Evolutionary conservation across 306 rosid species (phyloP).

Genomic region (Hippophae gyantsensis): DNA sequence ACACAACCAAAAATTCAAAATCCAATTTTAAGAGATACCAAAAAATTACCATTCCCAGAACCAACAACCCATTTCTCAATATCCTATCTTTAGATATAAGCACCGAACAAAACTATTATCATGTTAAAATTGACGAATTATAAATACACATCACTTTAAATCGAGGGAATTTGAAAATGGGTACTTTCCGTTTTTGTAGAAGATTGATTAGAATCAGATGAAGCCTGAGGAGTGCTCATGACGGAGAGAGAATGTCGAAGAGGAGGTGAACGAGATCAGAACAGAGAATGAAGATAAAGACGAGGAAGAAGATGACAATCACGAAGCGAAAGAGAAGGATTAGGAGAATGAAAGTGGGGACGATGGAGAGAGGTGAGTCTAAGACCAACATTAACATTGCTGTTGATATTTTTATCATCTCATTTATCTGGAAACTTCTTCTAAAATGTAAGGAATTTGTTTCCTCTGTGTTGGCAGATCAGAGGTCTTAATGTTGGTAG

Average conservation of each 20-base stretch:
- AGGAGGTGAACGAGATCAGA: constrained; percentile 36
- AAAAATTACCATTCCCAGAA: neutral
- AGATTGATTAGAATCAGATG: constrained; percentile 21
- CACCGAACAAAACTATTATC: too few relatives aligned
- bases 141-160: too few relatives aligned
- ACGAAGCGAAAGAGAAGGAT: constrained; percentile 43
- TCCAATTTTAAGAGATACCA: neutral
- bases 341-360: constrained; percentile 39
- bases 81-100: neutral
- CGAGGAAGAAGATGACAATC: constrained; percentile 35
- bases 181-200: constrained; percentile 49
- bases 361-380: constrained; percentile 49
- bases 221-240: constrained; percentile 36
- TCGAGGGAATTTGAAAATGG: neutral
- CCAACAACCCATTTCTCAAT: constrained; percentile 3
- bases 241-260: constrained; percentile 32
- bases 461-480: constrained; percentile 20
- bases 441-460: constrained; percentile 28
- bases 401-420: neutral
- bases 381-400: constrained; percentile 31
- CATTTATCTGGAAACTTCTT: constrained; percentile 17
- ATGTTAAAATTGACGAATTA: too few relatives aligned
- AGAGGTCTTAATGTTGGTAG: constrained; percentile 16
- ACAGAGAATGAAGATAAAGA: constrained; percentile 44
- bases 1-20: neutral